A percentile compares a stretch with the other conserved stretches of the same genome.
phyloP scores from a whole-genome alignment of 345 rosid genomes.

The Ceriops decandra region DNA sequence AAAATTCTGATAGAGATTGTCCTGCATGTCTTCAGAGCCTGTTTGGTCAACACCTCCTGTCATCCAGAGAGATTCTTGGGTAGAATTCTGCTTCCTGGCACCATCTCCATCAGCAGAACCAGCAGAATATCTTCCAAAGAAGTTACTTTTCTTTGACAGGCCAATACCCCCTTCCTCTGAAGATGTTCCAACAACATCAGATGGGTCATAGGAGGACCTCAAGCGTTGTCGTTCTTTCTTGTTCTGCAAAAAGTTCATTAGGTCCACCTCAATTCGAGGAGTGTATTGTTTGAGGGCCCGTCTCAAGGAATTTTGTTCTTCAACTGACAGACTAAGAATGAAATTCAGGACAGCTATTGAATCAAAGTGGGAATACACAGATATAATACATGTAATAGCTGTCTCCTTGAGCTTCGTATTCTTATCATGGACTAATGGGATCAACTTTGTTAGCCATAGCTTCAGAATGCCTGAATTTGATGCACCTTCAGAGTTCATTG shows the following conservation, averaged over 20 bases:
- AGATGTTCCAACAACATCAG: constrained; percentile 89
- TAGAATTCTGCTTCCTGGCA: constrained; percentile 80
- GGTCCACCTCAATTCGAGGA: constrained; percentile 98
- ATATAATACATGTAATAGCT: constrained; percentile 85
- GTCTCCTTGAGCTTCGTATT: constrained; percentile 92
- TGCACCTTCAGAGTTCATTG: constrained; percentile 70
- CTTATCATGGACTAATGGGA: constrained; percentile 83
- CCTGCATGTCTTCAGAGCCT: constrained; percentile 60
- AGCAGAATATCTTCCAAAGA: constrained; percentile 75
- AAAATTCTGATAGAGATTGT: constrained; percentile 56
- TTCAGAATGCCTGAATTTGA: constrained; percentile 84
- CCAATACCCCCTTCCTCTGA: constrained; percentile 81
- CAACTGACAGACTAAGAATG: constrained; percentile 91
- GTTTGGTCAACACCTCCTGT: constrained; percentile 44
- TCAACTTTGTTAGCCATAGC: constrained; percentile 89
- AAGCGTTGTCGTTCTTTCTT: constrained; percentile 90
- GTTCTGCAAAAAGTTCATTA: constrained; percentile 86
- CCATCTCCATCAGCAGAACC: constrained; percentile 75
- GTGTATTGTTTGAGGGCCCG: constrained; percentile 91
- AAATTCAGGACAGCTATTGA: constrained; percentile 85
- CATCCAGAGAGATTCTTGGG: constrained; percentile 54
- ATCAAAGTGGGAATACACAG: constrained; percentile 91
- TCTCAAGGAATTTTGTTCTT: constrained; percentile 94
- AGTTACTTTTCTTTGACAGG: constrained; percentile 63
- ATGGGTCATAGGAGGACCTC: constrained; percentile 77